Conservation (phyloP, 257 asterid species). For the Solanum sitiens region DNA sequence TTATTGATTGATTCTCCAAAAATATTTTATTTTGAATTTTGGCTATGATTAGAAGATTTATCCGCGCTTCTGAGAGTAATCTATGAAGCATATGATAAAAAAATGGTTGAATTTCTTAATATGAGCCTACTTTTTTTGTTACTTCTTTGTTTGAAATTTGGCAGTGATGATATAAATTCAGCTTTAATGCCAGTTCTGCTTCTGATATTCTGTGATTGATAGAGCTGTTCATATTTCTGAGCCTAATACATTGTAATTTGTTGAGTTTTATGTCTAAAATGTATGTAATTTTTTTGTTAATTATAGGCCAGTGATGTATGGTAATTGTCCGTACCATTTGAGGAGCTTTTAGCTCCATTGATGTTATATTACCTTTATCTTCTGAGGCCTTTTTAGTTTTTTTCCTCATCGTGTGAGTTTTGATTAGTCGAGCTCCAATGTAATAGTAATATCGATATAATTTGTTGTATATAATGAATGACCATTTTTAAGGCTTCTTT, state of each 20-base stretch:
- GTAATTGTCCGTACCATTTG: conserved; percentile 2
- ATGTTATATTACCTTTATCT: background rate
- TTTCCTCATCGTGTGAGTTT: fast-evolving
- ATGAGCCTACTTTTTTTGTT: conserved; percentile 37
- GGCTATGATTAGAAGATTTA: conserved; percentile 54
- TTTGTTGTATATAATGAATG: background rate
- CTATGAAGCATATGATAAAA: conserved; percentile 43
- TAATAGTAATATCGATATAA: no score
- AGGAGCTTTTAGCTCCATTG: background rate
- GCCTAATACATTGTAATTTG: conserved; percentile 7
- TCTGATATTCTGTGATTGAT: conserved; percentile 87
- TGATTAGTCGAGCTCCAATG: no score
- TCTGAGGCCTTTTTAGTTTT: background rate
- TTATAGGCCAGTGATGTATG: background rate
- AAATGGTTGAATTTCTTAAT: conserved; percentile 84
- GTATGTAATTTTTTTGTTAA: background rate
- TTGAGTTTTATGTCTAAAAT: background rate
- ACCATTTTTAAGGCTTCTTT: background rate
- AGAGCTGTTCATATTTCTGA: conserved; percentile 70
- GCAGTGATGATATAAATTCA: conserved; percentile 65
- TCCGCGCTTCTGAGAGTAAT: conserved; percentile 83
- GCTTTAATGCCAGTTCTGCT: conserved; percentile 97
- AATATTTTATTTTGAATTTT: background rate
- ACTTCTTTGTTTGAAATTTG: background rate
- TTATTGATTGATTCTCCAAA: background rate